These are phyloP conservation scores for Globisporangium apiculatum DNA, from an alignment of 352 stramenopile species.

Conservation along the genomic window DNA sequence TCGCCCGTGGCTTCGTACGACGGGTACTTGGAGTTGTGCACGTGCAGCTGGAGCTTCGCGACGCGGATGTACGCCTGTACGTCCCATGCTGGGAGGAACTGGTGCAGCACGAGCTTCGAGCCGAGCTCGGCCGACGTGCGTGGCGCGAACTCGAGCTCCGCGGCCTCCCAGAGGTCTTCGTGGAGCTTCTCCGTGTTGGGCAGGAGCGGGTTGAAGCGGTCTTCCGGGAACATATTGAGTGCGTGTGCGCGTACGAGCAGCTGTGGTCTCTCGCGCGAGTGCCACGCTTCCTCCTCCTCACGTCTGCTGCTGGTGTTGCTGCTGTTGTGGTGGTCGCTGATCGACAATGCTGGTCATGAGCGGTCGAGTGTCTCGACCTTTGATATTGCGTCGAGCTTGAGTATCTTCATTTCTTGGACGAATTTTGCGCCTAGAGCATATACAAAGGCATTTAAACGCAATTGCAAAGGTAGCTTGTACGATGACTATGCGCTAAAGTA, in stretches of 20 bases:
- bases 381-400: not conserved
- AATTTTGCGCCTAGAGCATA: not conserved
- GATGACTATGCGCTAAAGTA: not conserved
- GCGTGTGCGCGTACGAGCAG: not conserved
- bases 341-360: not conserved
- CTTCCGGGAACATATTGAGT: constrained; percentile 58
- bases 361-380: not conserved
- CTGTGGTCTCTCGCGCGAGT: not conserved
- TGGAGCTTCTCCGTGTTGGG: constrained; percentile 63
- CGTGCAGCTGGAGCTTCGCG: constrained; percentile 62
- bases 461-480: no score
- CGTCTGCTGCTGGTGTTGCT: not conserved
- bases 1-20: constrained; percentile 72
- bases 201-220: constrained; percentile 75
- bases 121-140: constrained; percentile 67
- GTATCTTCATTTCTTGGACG: not conserved
- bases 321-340: not conserved
- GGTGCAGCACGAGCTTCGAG: constrained; percentile 65
- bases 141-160: constrained; percentile 47
- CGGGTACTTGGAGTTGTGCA: constrained; percentile 84
- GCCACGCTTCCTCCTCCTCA: not conserved
- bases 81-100: constrained; percentile 81
- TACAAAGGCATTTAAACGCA: not conserved
- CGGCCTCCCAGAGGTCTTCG: constrained; percentile 45
- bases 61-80: constrained; percentile 82